These are phyloP conservation scores for Podospora sp. DNA, from an alignment of 495 filamentous ascomycete genomes.

Conservation along the genomic window DNA sequence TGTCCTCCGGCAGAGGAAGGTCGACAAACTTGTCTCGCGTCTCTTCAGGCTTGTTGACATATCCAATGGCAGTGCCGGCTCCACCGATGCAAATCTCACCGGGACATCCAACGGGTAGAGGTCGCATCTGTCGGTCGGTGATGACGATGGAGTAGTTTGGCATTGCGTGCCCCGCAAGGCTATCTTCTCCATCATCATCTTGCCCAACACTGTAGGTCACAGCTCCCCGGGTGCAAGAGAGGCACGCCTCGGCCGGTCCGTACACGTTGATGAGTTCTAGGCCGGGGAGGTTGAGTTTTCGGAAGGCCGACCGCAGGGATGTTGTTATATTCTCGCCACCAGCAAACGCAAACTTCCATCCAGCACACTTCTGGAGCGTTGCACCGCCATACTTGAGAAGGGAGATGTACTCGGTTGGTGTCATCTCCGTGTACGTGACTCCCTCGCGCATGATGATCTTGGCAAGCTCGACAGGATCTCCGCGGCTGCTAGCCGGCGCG, in stretches of 20 bases:
- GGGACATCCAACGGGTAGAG: conserved; percentile 35
- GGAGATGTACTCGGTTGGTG: conserved; percentile 25
- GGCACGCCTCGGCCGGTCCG: conserved; percentile 26
- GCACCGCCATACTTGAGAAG: conserved; percentile 15
- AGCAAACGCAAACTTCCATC: conserved; percentile 1
- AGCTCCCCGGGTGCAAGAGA: not conserved
- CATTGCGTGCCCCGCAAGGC: conserved; percentile 6
- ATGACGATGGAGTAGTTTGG: conserved; percentile 42
- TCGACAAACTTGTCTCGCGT: conserved; percentile 34
- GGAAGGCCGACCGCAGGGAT: conserved; percentile 8
- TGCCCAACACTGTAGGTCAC: not conserved
- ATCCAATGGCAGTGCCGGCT: conserved; percentile 29
- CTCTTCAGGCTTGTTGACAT: conserved; percentile 24
- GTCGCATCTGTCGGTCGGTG: conserved; percentile 40
- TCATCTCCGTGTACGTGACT: conserved; percentile 23
- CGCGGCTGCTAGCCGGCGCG: conserved; percentile 7
- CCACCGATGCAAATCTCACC: conserved; percentile 40
- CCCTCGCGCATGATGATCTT: conserved; percentile 14
- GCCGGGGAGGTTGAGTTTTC: not conserved
- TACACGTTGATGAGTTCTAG: conserved; percentile 28
- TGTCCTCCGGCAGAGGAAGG: not conserved
- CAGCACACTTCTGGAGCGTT: not conserved
- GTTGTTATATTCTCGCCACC: conserved; percentile 19
- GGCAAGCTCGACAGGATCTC: conserved; percentile 19
- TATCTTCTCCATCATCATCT: not conserved